Evolutionary conservation across 2,329 filamentous ascomycete species (phyloP), one percentile per base, ranked within the genome.

Genomic region (Stagonosporopsis vannaccii): DNA sequence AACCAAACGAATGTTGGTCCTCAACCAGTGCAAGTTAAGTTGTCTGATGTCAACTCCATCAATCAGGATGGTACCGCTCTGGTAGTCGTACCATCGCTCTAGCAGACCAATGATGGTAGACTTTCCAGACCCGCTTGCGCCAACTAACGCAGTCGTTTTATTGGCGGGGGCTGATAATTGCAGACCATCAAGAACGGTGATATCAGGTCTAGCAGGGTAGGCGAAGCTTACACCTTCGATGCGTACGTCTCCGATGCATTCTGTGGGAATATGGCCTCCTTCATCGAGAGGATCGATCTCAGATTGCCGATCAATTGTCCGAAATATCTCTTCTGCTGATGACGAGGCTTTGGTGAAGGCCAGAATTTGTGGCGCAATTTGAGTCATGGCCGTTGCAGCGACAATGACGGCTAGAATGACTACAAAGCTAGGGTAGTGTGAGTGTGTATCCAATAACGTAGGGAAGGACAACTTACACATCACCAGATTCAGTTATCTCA

Each of bases 51-150:
- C 88, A 62, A 83, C 72, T 6, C 75, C 77, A 51, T 75, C 67
- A 6, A 75, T 58, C 32, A 50, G 39, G 33, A 74, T 63, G 2
- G 35, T 54, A 9, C 75, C 74, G 22, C 46, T 60, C 7, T 51
- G 51, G 2, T 68, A 65, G 37, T 77, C 65, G 30, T 78, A 80
- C 65, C 78, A 78, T 17, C 70, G 89, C 85, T 98, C 87, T 32
- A 70, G 30, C 20, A 98, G 81, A 9, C 93, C 94, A 26, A 98
- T 88, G 60, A 98, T 92, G 0, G 94, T 98, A 69, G 89, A 93
- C 79, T 98, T 99, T 33, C 95, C 95, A 33, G 90, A 96, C 3
- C 95, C 95, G 20, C 93, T 97, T 0, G 94, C 90, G 51, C 95
- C 95, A 7, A 99, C 95, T 3, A 99, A 80, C 2, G 95, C 95